Evolutionary conservation across 805 yeast species (phyloP).

Genomic region (Spathaspora arborariae): DNA sequence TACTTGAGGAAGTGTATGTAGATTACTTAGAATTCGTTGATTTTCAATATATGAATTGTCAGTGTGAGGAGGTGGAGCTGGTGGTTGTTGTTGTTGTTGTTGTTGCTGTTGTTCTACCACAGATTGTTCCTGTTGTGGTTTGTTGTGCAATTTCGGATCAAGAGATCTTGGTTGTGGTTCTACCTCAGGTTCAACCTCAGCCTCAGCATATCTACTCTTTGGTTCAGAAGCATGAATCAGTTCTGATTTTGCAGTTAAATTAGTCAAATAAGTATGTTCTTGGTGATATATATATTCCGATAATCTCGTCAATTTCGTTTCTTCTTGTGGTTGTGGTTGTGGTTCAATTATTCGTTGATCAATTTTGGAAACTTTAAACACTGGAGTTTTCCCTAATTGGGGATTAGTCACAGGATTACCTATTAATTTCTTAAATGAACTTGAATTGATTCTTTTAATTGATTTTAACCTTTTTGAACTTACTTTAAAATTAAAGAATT

Average conservation of each 20-base stretch:
- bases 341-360: slow-evolving; percentile 16
- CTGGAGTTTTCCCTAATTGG: slow-evolving; percentile 16
- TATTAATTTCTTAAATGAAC: slow-evolving; percentile 9
- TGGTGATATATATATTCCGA: slow-evolving; percentile 25
- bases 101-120: not conserved
- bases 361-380: slow-evolving; percentile 14
- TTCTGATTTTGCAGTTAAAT: not conserved
- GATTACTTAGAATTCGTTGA: not conserved
- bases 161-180: too few species aligned
- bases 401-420: slow-evolving; percentile 23
- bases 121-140: not conserved
- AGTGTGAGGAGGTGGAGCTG: slow-evolving; percentile 22
- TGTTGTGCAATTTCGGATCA: too few species aligned
- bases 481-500: slow-evolving; percentile 19
- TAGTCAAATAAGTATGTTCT: slow-evolving; percentile 13
- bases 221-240: not conserved
- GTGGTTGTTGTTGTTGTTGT: not conserved
- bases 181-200: too few species aligned
- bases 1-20: slow-evolving; percentile 6
- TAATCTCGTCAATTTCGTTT: slow-evolving; percentile 18
- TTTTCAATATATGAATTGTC: slow-evolving; percentile 1
- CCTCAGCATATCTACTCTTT: not conserved
- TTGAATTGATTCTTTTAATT: not conserved
- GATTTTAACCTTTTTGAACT: slow-evolving; percentile 18
- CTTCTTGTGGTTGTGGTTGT: slow-evolving; percentile 12